Conservation (phyloP, 2,329 filamentous ascomycete genomes). For the Podosphaera xanthii region DNA sequence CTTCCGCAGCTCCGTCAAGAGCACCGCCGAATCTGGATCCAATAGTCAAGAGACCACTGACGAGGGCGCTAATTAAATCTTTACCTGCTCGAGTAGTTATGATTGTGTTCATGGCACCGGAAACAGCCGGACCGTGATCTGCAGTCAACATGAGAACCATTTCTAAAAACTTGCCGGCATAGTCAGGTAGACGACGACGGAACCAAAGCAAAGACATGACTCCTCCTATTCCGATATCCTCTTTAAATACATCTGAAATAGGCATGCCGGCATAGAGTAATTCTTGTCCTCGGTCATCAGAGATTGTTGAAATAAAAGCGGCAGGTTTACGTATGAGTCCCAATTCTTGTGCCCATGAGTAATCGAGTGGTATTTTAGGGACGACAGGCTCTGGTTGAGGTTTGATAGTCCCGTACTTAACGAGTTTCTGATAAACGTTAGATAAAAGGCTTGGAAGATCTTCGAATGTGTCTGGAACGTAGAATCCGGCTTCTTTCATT, state of each 20-base stretch:
- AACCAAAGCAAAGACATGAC: constrained; percentile 99
- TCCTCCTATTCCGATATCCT: constrained; percentile 97
- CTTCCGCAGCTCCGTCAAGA: constrained; percentile 88
- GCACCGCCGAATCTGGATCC: constrained; percentile 97
- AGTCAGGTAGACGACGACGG: constrained; percentile 85
- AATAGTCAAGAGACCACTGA: constrained; percentile 92
- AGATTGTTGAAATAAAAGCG: constrained; percentile 99
- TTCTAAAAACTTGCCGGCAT: constrained; percentile 97
- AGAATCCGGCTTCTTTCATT: constrained; percentile 87
- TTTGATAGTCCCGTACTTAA: constrained; percentile 64
- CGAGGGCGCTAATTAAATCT: constrained; percentile 86
- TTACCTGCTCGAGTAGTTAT: constrained; percentile 98
- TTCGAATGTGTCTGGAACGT: constrained; percentile 91
- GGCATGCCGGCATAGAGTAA: constrained; percentile 97
- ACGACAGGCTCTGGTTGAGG: constrained; percentile 75
- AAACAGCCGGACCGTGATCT: constrained; percentile 95
- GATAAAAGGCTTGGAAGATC: constrained; percentile 63
- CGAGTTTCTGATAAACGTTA: constrained; percentile 68
- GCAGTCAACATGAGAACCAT: constrained; percentile 99
- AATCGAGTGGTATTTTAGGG: constrained; percentile 98
- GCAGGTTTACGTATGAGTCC: constrained; percentile 98
- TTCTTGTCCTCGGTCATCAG: constrained; percentile 98
- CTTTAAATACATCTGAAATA: constrained; percentile 98
- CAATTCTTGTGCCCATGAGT: constrained; percentile 98
- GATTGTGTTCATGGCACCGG: constrained; percentile 99